phyloP scores from a whole-genome alignment of 805 yeast species.

The Scheffersomyces stipitis region DNA sequence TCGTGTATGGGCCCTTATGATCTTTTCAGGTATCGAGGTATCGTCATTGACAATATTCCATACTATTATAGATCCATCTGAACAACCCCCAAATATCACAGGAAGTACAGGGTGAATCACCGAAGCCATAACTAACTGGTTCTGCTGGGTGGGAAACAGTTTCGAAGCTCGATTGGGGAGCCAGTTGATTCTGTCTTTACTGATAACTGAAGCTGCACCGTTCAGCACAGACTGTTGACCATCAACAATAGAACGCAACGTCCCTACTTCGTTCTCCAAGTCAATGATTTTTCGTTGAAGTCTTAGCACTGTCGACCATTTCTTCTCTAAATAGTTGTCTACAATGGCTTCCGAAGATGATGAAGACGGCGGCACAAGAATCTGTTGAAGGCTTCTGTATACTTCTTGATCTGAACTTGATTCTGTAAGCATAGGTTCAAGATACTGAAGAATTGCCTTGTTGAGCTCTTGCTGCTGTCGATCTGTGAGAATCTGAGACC shows the following conservation, averaged over 20 bases:
- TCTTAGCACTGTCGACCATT: conserved; percentile 84
- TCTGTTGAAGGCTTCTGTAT: conserved; percentile 7
- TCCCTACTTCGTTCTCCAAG: conserved; percentile 57
- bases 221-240: conserved; percentile 14
- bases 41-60: conserved; percentile 66
- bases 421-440: conserved; percentile 33
- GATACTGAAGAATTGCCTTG: conserved; percentile 42
- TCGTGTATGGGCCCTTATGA: conserved; percentile 75
- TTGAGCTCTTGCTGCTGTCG: conserved; percentile 35
- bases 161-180: conserved; percentile 52
- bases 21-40: conserved; percentile 56
- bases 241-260: conserved; percentile 48
- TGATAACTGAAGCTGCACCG: conserved; percentile 8
- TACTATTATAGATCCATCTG: conserved; percentile 67
- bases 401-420: conserved; percentile 15
- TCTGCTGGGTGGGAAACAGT: conserved; percentile 49
- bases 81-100: conserved; percentile 60
- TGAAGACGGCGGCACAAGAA: conserved; percentile 9
- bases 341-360: conserved; percentile 19
- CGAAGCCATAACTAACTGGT: conserved; percentile 58
- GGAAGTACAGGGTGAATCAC: conserved; percentile 78
- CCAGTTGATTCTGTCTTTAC: conserved; percentile 52
- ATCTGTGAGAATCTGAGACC: conserved; percentile 22
- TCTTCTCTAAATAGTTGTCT: conserved; percentile 59
- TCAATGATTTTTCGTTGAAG: conserved; percentile 73